Evolutionary conservation across 2,329 filamentous ascomycete genomes (phyloP).

Genomic region (Sclerotinia minor): DNA sequence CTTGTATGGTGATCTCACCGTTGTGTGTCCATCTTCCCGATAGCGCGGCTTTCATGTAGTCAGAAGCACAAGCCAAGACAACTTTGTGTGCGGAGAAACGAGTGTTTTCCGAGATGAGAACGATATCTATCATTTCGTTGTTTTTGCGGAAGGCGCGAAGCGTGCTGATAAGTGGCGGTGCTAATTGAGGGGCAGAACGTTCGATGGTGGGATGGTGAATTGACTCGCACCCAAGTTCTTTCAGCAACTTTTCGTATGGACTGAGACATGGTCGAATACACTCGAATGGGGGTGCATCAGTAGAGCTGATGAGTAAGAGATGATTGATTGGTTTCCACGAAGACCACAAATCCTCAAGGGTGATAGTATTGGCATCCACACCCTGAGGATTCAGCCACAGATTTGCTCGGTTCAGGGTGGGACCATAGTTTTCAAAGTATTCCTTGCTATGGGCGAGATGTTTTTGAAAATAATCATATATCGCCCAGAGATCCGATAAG

Average conservation of each 20-base stretch:
- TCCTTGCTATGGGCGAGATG: conserved; percentile 21
- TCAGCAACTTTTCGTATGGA: conserved; percentile 34
- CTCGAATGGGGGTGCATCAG: conserved; percentile 33
- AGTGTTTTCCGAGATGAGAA: not conserved
- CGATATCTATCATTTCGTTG: conserved; percentile 11
- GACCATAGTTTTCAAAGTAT: conserved; percentile 3
- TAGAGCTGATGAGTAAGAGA: conserved; percentile 35
- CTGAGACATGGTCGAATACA: conserved; percentile 32
- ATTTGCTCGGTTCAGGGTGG: not conserved
- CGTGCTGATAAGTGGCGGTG: conserved; percentile 19
- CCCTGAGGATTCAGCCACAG: conserved; percentile 34
- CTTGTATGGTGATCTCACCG: not conserved
- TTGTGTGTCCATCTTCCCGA: conserved; percentile 2
- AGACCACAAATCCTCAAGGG: conserved; percentile 27
- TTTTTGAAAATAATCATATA: conserved; percentile 35
- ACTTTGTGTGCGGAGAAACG: conserved; percentile 6
- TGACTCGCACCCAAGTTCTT: conserved; percentile 32
- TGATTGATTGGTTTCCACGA: conserved; percentile 32
- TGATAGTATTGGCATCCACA: not conserved
- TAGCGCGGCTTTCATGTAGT: not conserved
- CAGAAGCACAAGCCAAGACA: conserved; percentile 1
- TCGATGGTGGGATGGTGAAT: conserved; percentile 33
- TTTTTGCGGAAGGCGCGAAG: conserved; percentile 15
- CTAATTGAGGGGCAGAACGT: conserved; percentile 1
- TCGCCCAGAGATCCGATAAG: conserved; percentile 29